Conservation (phyloP, 2,329 filamentous ascomycete species). For the Kalmusia sp. region DNA sequence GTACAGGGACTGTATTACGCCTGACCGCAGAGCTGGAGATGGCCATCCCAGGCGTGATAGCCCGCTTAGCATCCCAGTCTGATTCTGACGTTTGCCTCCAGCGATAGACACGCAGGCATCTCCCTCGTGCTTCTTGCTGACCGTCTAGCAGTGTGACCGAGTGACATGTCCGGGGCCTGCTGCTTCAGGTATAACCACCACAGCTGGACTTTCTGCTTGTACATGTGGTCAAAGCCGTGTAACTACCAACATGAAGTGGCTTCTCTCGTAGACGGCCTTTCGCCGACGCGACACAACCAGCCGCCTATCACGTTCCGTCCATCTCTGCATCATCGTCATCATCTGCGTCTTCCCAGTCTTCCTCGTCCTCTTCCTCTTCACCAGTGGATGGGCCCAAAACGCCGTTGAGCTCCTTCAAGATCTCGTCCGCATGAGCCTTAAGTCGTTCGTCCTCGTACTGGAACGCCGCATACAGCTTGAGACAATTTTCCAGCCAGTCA, state of each 20-base stretch:
- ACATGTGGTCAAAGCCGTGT: neutral
- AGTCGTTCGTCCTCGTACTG: constrained; percentile 87
- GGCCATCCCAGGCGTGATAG: neutral
- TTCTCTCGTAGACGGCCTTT: neutral
- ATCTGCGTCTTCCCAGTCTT: constrained; percentile 47
- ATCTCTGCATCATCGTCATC: constrained; percentile 45
- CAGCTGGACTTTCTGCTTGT: too few relatives aligned
- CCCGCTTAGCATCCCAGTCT: neutral
- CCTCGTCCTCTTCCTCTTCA: constrained; percentile 52
- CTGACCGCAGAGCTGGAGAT: neutral
- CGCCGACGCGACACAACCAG: neutral
- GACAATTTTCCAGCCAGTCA: constrained; percentile 81
- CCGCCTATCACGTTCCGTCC: constrained; percentile 44
- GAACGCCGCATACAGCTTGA: constrained; percentile 77
- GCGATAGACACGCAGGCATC: neutral
- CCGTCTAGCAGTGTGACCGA: neutral
- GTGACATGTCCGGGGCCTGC: too few relatives aligned
- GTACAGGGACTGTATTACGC: constrained; percentile 11
- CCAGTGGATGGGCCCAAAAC: constrained; percentile 52
- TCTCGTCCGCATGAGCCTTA: constrained; percentile 75
- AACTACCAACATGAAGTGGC: constrained; percentile 2
- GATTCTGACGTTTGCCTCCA: neutral
- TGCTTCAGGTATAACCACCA: neutral
- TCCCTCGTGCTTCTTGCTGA: neutral
- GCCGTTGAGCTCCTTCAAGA: constrained; percentile 61